These are phyloP conservation scores for Sapria himalayana DNA, from an alignment of 345 rosid species.

Conservation along the genomic window DNA sequence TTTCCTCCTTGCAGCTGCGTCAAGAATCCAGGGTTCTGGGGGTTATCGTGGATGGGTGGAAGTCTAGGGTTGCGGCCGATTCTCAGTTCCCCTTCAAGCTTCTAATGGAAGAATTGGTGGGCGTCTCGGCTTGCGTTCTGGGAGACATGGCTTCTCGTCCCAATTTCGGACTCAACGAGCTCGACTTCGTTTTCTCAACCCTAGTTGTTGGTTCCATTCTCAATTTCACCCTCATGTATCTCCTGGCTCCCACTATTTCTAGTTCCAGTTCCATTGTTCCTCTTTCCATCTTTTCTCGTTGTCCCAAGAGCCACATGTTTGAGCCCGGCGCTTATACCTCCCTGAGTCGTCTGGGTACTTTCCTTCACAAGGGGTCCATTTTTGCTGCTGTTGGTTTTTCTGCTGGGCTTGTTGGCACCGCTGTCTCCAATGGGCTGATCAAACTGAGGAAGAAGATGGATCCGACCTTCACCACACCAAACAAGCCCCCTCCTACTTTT, in stretches of 20 bases:
- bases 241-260: conserved; percentile 56
- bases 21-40: conserved; percentile 34
- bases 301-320: conserved; percentile 86
- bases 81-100: conserved; percentile 91
- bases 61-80: conserved; percentile 80
- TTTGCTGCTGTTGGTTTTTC: conserved; percentile 83
- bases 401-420: conserved; percentile 83
- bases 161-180: conserved; percentile 80
- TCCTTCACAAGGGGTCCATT: conserved; percentile 58
- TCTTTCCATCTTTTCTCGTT: conserved; percentile 43
- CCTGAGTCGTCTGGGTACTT: conserved; percentile 45
- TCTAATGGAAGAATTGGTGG: conserved; percentile 86
- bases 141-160: conserved; percentile 99
- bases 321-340: conserved; percentile 45
- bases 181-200: conserved; percentile 87
- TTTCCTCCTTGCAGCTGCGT: conserved; percentile 10
- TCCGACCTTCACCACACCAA: conserved; percentile 67
- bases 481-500: conserved; percentile 73
- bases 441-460: conserved; percentile 90
- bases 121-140: conserved; percentile 62
- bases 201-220: conserved; percentile 69
- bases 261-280: conserved; percentile 32
- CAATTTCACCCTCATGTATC: conserved; percentile 82
- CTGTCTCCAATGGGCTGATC: conserved; percentile 61
- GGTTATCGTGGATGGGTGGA: conserved; percentile 62